phyloP scores from a whole-genome alignment of 129 eudicot genomes.

The Daucus carota region DH1_v3.0 NC_030381.2:19194501-19195000 shows the following conservation, averaged over 20 bases:
- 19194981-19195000: conserved; percentile 65
- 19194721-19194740: conserved; percentile 72
- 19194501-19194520: not conserved
- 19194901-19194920: conserved; percentile 26
- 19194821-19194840: conserved; percentile 40
- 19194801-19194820: conserved; percentile 45
- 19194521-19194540: not conserved
- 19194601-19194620: not conserved
- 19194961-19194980: conserved; percentile 65
- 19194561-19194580: not conserved
- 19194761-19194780: conserved; percentile 66
- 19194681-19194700: conserved; percentile 93
- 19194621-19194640: conserved; percentile 16
- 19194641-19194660: conserved; percentile 83
- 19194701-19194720: conserved; percentile 85
- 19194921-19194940: conserved; percentile 45
- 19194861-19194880: conserved; percentile 29
- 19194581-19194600: not conserved
- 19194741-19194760: conserved; percentile 54
- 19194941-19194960: conserved; percentile 17
- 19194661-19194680: conserved; percentile 86
- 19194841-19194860: conserved; percentile 40
- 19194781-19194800: conserved; percentile 58
- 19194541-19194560: not conserved
- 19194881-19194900: not conserved